These are phyloP conservation scores for Talaromyces sp. DNA, from an alignment of 2,329 filamentous ascomycete genomes.

Conservation along the genomic window DNA sequence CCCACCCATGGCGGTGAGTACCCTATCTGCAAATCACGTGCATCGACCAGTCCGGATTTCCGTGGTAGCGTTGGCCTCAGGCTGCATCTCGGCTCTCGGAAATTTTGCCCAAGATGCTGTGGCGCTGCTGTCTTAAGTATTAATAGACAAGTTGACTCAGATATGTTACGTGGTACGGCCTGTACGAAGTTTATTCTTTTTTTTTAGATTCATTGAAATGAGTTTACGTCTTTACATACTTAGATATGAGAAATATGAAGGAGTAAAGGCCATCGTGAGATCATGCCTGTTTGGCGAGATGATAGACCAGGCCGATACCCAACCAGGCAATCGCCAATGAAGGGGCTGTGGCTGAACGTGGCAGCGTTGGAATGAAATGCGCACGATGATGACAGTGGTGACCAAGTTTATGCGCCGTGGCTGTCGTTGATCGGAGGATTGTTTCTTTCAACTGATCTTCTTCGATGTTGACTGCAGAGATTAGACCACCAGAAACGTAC, in stretches of 20 bases:
- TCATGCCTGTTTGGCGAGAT: not conserved
- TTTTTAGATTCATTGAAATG: not conserved
- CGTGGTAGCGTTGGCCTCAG: not conserved
- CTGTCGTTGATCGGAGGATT: not conserved
- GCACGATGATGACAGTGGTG: constrained; percentile 1
- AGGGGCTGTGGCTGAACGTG: not conserved
- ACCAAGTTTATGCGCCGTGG: not conserved
- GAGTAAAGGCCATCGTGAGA: not conserved
- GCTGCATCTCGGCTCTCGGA: not conserved
- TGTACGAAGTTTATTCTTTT: no score
- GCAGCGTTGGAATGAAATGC: not conserved
- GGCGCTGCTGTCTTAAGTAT: not conserved
- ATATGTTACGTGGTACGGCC: no score
- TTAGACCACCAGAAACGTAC: no score
- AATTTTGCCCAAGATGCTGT: not conserved
- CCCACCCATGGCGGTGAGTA: constrained; percentile 1
- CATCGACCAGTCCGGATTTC: not conserved
- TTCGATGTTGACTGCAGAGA: no score
- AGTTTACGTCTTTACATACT: not conserved
- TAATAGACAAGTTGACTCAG: not conserved
- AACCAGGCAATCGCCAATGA: not conserved
- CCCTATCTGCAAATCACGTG: not conserved
- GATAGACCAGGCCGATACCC: not conserved
- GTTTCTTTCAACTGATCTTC: not conserved
- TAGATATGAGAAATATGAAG: not conserved